Evolutionary conservation across 192 early-diverging fungal genomes (phyloP).

Genomic region (Coemansia sp.): DNA sequence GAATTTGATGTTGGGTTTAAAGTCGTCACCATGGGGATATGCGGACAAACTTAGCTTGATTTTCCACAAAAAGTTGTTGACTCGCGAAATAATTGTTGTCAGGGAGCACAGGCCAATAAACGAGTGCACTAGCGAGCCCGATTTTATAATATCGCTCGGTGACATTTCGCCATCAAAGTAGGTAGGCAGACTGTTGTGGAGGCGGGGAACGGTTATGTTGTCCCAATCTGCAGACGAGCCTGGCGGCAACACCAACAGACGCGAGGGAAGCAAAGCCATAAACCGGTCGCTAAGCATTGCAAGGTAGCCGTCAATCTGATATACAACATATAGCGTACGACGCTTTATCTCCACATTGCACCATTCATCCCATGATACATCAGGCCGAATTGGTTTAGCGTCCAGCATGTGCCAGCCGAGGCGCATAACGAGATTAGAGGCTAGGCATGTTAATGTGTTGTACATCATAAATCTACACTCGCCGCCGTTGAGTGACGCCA

Average conservation of each 20-base stretch:
- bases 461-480: slow-evolving; percentile 44
- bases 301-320: slow-evolving; percentile 35
- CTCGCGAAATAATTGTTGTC: slow-evolving; percentile 12
- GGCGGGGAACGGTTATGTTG: slow-evolving; percentile 13
- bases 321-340: slow-evolving; percentile 33
- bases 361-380: slow-evolving; percentile 37
- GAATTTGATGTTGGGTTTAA: slow-evolving; percentile 11
- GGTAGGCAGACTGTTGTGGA: slow-evolving; percentile 9
- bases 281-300: slow-evolving; percentile 31
- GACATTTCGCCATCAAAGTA: slow-evolving; percentile 6
- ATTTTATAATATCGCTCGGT: slow-evolving; percentile 9
- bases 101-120: slow-evolving; percentile 24
- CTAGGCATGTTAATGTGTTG: slow-evolving; percentile 34
- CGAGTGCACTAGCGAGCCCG: slow-evolving; percentile 5
- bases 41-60: slow-evolving; percentile 14
- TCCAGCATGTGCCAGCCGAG: slow-evolving; percentile 45
- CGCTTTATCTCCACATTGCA: slow-evolving; percentile 30
- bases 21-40: slow-evolving; percentile 10
- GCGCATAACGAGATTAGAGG: slow-evolving; percentile 28
- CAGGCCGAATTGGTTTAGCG: not conserved
- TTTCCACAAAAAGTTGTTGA: slow-evolving; percentile 34
- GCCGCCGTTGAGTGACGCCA: slow-evolving; percentile 39
- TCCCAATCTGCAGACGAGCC: slow-evolving; percentile 34
- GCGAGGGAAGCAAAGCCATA: slow-evolving; percentile 20
- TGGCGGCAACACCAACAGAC: slow-evolving; percentile 15